Evolutionary conservation across 164 flowering plant genomes (phyloP).

Genomic region (Nelumbo lutea): DNA sequence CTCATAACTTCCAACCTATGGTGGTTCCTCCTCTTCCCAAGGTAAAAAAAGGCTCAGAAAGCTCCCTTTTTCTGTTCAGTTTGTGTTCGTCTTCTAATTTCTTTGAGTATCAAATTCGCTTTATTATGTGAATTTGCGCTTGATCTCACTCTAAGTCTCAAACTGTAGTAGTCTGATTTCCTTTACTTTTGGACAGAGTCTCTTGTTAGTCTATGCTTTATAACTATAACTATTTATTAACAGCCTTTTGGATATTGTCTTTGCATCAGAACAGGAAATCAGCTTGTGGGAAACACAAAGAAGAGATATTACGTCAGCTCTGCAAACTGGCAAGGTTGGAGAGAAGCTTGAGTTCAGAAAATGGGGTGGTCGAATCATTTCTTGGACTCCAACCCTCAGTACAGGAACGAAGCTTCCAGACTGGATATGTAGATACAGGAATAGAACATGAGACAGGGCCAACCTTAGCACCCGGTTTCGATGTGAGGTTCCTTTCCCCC

Average conservation of each 20-base stretch:
- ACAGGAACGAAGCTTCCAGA: conserved; percentile 19
- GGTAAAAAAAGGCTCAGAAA: conserved; percentile 24
- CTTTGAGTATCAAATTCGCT: no score
- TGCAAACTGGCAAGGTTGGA: conserved; percentile 49
- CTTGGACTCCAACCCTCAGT: conserved; percentile 23
- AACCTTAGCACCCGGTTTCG: conserved; percentile 16
- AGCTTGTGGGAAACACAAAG: conserved; percentile 68
- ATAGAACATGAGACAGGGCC: conserved; percentile 20
- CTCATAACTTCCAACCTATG: conserved; percentile 46
- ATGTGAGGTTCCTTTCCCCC: conserved; percentile 19
- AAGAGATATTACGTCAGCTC: conserved; percentile 65
- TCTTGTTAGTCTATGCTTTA: neutral
- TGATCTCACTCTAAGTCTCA: neutral
- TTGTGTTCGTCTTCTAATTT: neutral
- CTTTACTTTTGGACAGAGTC: neutral
- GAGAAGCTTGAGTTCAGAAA: conserved; percentile 24
- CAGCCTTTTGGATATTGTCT: conserved; percentile 3
- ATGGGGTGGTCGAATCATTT: conserved; percentile 22
- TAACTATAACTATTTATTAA: neutral
- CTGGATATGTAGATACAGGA: conserved; percentile 10
- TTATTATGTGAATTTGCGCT: neutral
- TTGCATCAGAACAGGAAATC: conserved; percentile 59
- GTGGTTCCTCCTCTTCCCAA: conserved; percentile 68
- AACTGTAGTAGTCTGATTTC: neutral
- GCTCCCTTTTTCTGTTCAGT: neutral